These are phyloP conservation scores for Hanseniaspora uvarum DNA, from an alignment of 1,139 yeast genomes.

Conservation along the genomic window DNA sequence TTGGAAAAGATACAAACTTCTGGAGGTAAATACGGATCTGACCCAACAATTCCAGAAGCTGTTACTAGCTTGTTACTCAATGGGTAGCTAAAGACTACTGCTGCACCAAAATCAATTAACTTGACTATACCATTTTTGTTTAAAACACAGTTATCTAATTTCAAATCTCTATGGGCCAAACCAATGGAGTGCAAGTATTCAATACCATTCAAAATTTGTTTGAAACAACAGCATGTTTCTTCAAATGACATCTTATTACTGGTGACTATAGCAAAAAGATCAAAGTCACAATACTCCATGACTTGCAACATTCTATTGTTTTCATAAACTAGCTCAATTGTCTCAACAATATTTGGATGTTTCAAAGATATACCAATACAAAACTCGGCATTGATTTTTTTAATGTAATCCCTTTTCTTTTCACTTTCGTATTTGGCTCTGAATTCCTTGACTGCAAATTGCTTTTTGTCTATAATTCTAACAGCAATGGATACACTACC, in stretches of 20 bases:
- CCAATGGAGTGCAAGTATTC: constrained; percentile 80
- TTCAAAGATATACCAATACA: constrained; percentile 86
- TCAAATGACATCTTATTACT: constrained; percentile 79
- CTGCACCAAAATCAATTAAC: constrained; percentile 86
- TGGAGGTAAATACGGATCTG: constrained; percentile 90
- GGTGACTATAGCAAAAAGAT: constrained; percentile 91
- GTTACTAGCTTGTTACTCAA: constrained; percentile 70
- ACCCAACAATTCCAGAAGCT: constrained; percentile 85
- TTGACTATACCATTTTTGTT: constrained; percentile 67
- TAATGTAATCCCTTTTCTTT: constrained; percentile 75
- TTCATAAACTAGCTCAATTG: constrained; percentile 84
- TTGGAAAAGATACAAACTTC: constrained; percentile 74
- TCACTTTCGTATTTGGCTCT: constrained; percentile 69
- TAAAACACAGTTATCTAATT: constrained; percentile 86
- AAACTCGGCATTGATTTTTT: constrained; percentile 89
- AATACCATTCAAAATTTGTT: constrained; percentile 74
- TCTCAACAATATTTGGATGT: constrained; percentile 83
- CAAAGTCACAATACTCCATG: constrained; percentile 92
- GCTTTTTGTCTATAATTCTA: constrained; percentile 54
- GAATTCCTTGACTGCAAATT: constrained; percentile 89
- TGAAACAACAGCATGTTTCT: constrained; percentile 83
- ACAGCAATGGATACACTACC: constrained; percentile 76
- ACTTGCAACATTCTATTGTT: constrained; percentile 79
- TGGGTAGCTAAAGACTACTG: constrained; percentile 87
- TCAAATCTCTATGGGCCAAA: constrained; percentile 82